Percentiles rank a stretch among this genome's conserved stretches.
phyloP scores from a whole-genome alignment of 2,329 filamentous ascomycete genomes.

The Xylariales sp. region DNA sequence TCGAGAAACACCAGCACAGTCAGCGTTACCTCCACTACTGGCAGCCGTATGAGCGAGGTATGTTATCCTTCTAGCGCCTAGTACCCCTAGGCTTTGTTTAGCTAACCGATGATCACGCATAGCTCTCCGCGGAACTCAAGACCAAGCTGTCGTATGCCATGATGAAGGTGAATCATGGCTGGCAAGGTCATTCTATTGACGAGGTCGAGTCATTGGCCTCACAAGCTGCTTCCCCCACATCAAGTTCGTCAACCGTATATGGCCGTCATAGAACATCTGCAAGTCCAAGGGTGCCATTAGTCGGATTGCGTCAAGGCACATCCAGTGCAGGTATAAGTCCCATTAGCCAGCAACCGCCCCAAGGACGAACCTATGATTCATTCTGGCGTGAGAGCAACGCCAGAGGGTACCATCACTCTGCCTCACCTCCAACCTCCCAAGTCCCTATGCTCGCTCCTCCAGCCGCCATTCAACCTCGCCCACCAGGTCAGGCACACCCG shows the following conservation, averaged over 20 bases:
- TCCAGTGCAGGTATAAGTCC: constrained; percentile 27
- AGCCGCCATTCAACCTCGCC: constrained; percentile 49
- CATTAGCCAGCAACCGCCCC: constrained; percentile 17
- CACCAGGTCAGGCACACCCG: constrained; percentile 32
- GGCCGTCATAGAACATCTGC: constrained; percentile 46
- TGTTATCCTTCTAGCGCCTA: constrained; percentile 25
- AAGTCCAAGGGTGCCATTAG: constrained; percentile 45
- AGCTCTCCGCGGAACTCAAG: constrained; percentile 57
- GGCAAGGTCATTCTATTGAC: constrained; percentile 73
- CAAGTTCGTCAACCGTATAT: constrained; percentile 53
- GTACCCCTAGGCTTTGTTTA: too few relatives aligned
- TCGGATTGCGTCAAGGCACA: constrained; percentile 29
- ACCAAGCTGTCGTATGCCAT: constrained; percentile 88
- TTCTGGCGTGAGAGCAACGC: constrained; percentile 39
- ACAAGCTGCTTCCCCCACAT: constrained; percentile 58
- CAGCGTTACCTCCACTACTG: constrained; percentile 54
- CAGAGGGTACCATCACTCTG: constrained; percentile 32
- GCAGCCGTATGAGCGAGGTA: constrained; percentile 76
- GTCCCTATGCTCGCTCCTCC: constrained; percentile 45
- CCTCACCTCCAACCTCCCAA: constrained; percentile 29
- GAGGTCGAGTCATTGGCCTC: constrained; percentile 74
- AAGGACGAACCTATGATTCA: constrained; percentile 35
- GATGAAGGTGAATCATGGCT: constrained; percentile 86
- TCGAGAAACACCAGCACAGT: constrained; percentile 69
- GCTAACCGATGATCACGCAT: constrained; percentile 8